These are phyloP conservation scores for Rhynchospora pubera DNA, from an alignment of 176 grass and related monocot species.

Conservation along the genomic window DNA sequence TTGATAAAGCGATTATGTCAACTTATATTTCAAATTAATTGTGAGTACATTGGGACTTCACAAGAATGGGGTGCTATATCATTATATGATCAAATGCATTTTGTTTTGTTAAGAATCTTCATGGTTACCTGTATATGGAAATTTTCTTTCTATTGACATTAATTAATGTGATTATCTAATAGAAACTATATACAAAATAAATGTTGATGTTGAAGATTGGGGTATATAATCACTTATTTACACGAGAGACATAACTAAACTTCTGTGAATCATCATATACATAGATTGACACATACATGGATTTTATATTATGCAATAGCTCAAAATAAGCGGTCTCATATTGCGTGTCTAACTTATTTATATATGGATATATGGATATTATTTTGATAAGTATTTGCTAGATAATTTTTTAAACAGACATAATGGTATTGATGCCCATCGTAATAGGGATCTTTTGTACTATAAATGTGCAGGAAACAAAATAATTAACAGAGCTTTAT, in stretches of 20 bases:
- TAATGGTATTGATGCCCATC: not conserved
- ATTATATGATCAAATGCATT: not conserved
- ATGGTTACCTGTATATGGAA: no score
- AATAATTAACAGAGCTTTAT: not conserved
- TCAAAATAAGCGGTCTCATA: not conserved
- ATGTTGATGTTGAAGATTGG: not conserved
- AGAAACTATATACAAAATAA: no score
- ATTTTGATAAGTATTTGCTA: not conserved
- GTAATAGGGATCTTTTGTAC: not conserved
- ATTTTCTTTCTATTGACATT: no score
- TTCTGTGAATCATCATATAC: not conserved
- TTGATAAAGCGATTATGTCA: no score
- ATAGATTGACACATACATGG: not conserved
- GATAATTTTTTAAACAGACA: not conserved
- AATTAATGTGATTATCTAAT: no score
- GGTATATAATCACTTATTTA: not conserved
- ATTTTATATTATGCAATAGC: not conserved
- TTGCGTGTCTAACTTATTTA: not conserved
- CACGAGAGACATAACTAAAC: not conserved
- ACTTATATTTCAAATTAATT: not conserved
- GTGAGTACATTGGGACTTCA: not conserved
- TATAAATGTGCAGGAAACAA: not conserved
- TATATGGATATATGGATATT: not conserved
- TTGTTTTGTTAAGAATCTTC: not conserved
- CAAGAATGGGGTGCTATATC: not conserved